phyloP scores from a whole-genome alignment of 305 asterid genomes.

The Solanum chacoense region DNA sequence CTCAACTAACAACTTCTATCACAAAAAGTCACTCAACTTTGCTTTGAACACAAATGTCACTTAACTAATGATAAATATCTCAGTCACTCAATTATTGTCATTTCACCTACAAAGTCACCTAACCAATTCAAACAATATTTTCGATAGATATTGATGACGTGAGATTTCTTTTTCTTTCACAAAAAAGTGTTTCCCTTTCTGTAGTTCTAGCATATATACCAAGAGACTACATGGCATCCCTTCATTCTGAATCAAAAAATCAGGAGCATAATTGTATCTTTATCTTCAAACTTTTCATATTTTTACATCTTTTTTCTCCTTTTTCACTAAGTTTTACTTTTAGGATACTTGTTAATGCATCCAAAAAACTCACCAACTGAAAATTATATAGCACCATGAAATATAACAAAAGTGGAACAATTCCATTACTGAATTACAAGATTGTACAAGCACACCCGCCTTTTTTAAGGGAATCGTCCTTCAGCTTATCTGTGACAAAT shows the following conservation, averaged over 20 bases:
- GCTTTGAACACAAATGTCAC: not conserved
- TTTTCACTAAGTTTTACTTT: not conserved
- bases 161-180: not conserved
- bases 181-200: not conserved
- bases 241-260: not conserved
- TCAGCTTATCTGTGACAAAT: conserved; percentile 35
- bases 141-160: not conserved
- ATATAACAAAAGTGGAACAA: not conserved
- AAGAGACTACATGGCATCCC: not conserved
- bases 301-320: not conserved
- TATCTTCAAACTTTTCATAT: not conserved
- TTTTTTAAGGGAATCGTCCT: conserved; percentile 39
- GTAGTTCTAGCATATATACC: not conserved
- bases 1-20: not conserved
- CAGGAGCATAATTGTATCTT: not conserved
- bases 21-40: not conserved
- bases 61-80: not conserved
- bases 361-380: not conserved
- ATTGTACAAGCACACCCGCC: conserved; percentile 59
- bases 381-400: not conserved
- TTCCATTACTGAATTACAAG: conserved; percentile 23
- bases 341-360: not conserved
- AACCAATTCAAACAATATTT: not conserved
- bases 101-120: not conserved
- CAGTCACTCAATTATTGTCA: no score